A percentile compares a stretch with the other conserved stretches of the same genome.
Evolutionary conservation across 495 filamentous ascomycete species (phyloP).

Genomic region (Aspergillus cavernicola): DNA sequence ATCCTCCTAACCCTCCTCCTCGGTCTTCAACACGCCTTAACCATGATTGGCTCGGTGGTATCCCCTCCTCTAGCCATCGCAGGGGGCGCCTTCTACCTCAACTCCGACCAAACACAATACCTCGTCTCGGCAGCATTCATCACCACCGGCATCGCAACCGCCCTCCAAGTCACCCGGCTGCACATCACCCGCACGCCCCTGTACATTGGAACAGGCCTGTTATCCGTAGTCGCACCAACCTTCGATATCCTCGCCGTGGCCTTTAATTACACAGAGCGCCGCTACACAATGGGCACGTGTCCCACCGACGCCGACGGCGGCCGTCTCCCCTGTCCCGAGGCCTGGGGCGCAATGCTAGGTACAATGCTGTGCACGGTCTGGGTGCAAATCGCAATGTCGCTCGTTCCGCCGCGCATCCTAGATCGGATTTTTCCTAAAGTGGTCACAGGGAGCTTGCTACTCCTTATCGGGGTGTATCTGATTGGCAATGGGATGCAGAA

Average conservation of each 20-base stretch:
- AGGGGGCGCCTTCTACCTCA: conserved; percentile 60
- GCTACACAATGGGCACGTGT: conserved; percentile 75
- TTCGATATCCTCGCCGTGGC: conserved; percentile 80
- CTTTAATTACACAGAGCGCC: conserved; percentile 66
- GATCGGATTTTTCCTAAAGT: conserved; percentile 77
- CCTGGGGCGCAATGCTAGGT: conserved; percentile 79
- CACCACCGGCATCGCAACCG: conserved; percentile 71
- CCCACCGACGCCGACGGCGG: conserved; percentile 57
- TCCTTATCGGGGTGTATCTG: conserved; percentile 67
- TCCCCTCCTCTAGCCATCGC: conserved; percentile 78
- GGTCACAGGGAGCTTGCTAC: conserved; percentile 73
- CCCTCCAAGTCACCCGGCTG: conserved; percentile 78
- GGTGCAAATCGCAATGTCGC: conserved; percentile 32
- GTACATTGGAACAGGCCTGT: conserved; percentile 76
- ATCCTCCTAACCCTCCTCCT: conserved; percentile 66
- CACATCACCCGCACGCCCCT: conserved; percentile 73
- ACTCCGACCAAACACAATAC: conserved; percentile 58
- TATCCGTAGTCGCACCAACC: conserved; percentile 78
- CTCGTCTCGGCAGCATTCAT: conserved; percentile 82
- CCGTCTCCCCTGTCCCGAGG: conserved; percentile 70
- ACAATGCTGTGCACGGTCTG: conserved; percentile 56
- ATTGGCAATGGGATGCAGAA: conserved; percentile 70
- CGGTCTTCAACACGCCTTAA: conserved; percentile 61
- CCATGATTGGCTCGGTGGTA: conserved; percentile 56
- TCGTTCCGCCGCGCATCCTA: conserved; percentile 52